These are phyloP conservation scores for Podaxis sp. DNA, from an alignment of 768 basidiomycete genomes.

Conservation along the genomic window DNA sequence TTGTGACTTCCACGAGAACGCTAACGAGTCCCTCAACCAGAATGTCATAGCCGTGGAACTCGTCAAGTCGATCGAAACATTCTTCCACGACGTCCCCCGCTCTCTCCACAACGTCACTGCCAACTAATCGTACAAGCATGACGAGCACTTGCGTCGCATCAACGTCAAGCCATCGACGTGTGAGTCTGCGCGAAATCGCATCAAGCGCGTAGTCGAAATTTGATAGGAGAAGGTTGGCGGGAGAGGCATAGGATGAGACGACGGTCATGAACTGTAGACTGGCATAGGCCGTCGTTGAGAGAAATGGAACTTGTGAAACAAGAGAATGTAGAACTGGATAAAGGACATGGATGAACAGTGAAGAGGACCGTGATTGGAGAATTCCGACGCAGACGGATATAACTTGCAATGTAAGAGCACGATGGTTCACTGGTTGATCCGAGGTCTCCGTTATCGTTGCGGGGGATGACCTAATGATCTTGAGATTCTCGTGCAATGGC, in stretches of 20 bases:
- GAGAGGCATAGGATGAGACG: slow-evolving; percentile 85
- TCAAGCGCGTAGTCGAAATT: slow-evolving; percentile 98
- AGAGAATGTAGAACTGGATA: slow-evolving; percentile 89
- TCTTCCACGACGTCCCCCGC: slow-evolving; percentile 96
- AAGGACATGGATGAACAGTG: slow-evolving; percentile 72
- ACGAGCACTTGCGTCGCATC: slow-evolving; percentile 88
- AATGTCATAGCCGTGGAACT: slow-evolving; percentile 89
- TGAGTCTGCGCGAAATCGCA: slow-evolving; percentile 81
- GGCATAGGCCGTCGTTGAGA: slow-evolving; percentile 75
- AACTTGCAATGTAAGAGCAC: slow-evolving; percentile 68
- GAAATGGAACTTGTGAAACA: slow-evolving; percentile 65
- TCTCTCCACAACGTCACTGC: slow-evolving; percentile 80
- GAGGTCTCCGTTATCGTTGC: slow-evolving; percentile 18
- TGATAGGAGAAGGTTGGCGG: slow-evolving; percentile 83
- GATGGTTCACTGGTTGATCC: slow-evolving; percentile 66
- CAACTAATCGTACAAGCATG: slow-evolving; percentile 84
- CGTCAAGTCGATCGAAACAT: slow-evolving; percentile 94
- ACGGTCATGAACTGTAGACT: slow-evolving; percentile 70
- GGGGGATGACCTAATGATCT: slow-evolving; percentile 40
- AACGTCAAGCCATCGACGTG: slow-evolving; percentile 78
- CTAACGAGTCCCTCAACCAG: slow-evolving; percentile 87
- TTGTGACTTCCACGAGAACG: slow-evolving; percentile 83
- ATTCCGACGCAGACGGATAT: slow-evolving; percentile 72
- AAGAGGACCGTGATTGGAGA: slow-evolving; percentile 67
- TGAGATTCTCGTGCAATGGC: slow-evolving; percentile 58